Evolutionary conservation across 176 grass and related monocot genomes (phyloP).

Genomic region (Guadua angustifolia): DNA sequence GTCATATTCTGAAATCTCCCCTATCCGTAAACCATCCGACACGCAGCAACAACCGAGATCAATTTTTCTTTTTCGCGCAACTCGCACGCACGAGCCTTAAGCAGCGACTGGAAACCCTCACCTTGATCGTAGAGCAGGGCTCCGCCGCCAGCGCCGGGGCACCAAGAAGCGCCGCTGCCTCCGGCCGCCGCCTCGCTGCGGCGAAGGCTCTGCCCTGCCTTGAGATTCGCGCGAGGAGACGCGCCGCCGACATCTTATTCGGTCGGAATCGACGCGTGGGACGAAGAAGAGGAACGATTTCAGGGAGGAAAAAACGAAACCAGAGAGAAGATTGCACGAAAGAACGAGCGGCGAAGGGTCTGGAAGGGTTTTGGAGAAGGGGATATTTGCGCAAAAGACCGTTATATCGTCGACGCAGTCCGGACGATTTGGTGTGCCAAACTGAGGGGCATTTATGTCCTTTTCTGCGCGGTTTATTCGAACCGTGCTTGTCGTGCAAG

Average conservation of each 20-base stretch:
- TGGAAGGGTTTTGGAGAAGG: constrained; percentile 23
- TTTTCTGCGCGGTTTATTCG: no score
- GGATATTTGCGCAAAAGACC: constrained; percentile 14
- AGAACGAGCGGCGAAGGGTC: background rate
- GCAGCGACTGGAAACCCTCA: background rate
- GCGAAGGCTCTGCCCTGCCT: background rate
- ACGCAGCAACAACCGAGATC: background rate
- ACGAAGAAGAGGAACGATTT: background rate
- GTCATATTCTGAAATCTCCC: no score
- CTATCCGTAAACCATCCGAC: background rate
- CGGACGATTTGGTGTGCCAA: no score
- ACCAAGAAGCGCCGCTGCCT: constrained; percentile 13
- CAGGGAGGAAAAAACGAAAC: background rate
- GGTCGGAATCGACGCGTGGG: background rate
- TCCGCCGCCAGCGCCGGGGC: background rate
- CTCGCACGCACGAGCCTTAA: no score
- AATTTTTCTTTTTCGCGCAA: background rate
- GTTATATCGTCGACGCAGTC: background rate
- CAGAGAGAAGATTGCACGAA: background rate
- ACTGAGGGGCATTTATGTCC: no score
- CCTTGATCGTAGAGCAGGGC: constrained; percentile 25
- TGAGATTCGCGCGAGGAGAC: constrained; percentile 32
- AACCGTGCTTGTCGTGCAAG: no score
- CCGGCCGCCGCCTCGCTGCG: background rate
- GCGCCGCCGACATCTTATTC: constrained; percentile 36